Percentiles rank a stretch among this genome's conserved stretches.
These are phyloP conservation scores for Gilbertella persicaria DNA, from an alignment of 371 early-diverging fungal genomes.

Conservation along the genomic window DNA sequence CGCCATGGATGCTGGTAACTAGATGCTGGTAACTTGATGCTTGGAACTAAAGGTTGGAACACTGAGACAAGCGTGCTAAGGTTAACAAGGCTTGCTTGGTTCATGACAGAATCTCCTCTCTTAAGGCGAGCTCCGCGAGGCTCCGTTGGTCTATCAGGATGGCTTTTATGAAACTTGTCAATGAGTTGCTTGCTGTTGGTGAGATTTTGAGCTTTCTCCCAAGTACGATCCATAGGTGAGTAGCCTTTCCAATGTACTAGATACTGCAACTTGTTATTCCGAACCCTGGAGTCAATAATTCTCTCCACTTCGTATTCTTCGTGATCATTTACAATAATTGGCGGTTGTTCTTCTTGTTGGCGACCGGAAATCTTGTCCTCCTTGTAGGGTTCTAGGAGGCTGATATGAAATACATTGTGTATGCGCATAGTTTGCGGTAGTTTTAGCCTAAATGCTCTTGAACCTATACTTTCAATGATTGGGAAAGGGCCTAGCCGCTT, in stretches of 20 bases:
- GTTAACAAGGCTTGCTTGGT: too few relatives aligned
- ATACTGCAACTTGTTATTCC: slow-evolving; percentile 25
- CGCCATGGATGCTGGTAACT: too few relatives aligned
- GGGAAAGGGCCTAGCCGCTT: slow-evolving; percentile 27
- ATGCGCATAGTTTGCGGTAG: slow-evolving; percentile 27
- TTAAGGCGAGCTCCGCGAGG: slow-evolving; percentile 12
- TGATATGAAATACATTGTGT: slow-evolving; percentile 43
- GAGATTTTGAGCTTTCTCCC: slow-evolving; percentile 12
- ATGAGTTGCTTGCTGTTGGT: not conserved
- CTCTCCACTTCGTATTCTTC: slow-evolving; percentile 36
- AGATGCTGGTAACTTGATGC: too few relatives aligned
- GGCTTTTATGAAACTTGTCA: not conserved
- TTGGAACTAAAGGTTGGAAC: too few relatives aligned
- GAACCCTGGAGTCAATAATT: slow-evolving; percentile 24
- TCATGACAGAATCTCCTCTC: too few relatives aligned
- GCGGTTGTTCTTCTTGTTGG: slow-evolving; percentile 14
- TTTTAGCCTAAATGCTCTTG: slow-evolving; percentile 21
- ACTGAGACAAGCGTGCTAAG: too few relatives aligned
- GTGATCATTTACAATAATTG: slow-evolving; percentile 30
- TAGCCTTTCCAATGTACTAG: slow-evolving; percentile 28
- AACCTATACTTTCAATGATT: slow-evolving; percentile 16
- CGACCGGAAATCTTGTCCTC: slow-evolving; percentile 22
- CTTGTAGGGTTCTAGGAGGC: slow-evolving; percentile 20
- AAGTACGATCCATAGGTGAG: slow-evolving; percentile 3
- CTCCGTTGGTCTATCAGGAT: slow-evolving; percentile 1